Evolutionary conservation across 352 stramenopile species (phyloP).

Genomic region (Globisporangium acanthophoron): DNA sequence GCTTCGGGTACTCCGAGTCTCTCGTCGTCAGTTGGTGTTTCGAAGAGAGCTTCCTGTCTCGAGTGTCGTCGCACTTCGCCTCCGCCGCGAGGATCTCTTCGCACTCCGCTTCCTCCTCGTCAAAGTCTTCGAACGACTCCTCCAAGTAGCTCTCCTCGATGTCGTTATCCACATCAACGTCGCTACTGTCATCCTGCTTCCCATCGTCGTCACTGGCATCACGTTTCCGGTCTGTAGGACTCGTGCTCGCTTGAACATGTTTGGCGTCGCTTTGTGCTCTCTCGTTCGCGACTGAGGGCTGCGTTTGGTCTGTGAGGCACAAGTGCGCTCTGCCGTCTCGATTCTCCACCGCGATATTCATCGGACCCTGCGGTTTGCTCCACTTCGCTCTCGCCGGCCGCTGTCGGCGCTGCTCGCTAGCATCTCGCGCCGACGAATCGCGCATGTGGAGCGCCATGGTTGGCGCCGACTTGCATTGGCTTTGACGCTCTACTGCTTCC

Average conservation of each 20-base stretch:
- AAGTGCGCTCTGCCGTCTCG: slow-evolving; percentile 28
- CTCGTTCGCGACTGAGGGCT: slow-evolving; percentile 1
- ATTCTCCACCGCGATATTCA: slow-evolving; percentile 34
- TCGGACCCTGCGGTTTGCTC: slow-evolving; percentile 35
- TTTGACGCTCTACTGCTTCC: slow-evolving; percentile 11
- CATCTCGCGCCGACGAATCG: slow-evolving; percentile 13
- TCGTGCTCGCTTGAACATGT: not conserved
- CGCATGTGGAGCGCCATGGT: slow-evolving; percentile 24
- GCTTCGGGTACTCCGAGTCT: not conserved
- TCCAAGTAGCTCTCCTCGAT: slow-evolving; percentile 69
- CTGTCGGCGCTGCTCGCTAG: slow-evolving; percentile 6
- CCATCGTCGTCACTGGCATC: slow-evolving; percentile 14
- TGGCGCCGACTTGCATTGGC: slow-evolving; percentile 38
- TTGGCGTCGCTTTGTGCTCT: slow-evolving; percentile 10
- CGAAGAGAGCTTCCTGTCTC: not conserved
- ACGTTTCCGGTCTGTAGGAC: not conserved
- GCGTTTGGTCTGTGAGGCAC: slow-evolving; percentile 17
- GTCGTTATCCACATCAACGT: slow-evolving; percentile 8
- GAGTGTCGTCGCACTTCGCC: not conserved
- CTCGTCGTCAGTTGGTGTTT: not conserved
- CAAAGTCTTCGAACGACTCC: slow-evolving; percentile 83
- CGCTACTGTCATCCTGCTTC: slow-evolving; percentile 4
- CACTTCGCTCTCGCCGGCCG: slow-evolving; percentile 41
- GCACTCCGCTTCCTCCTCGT: slow-evolving; percentile 27
- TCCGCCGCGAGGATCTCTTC: slow-evolving; percentile 8